phyloP scores from a whole-genome alignment of 805 yeast species.

The Teunomyces tritomae region DNA sequence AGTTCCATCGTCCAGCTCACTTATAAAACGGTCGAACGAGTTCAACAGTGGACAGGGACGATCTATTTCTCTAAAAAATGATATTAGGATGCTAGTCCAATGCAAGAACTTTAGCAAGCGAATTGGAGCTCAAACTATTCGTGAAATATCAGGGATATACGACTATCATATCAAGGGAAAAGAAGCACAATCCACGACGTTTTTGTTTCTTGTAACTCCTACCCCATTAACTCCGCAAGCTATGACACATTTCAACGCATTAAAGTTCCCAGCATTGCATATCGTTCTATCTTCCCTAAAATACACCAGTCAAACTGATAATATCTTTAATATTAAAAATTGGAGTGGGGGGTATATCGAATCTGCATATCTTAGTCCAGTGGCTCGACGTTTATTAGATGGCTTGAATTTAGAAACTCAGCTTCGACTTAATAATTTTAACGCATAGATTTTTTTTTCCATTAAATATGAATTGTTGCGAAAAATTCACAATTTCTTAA shows the following conservation, averaged over 20 bases:
- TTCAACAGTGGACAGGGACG: conserved; percentile 5
- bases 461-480: not conserved
- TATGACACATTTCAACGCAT: conserved; percentile 41
- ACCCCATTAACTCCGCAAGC: conserved; percentile 48
- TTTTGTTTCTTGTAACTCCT: conserved; percentile 47
- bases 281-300: conserved; percentile 36
- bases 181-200: conserved; percentile 17
- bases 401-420: conserved; percentile 30
- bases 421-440: conserved; percentile 8
- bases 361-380: conserved; percentile 36
- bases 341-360: conserved; percentile 39
- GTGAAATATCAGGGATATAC: conserved; percentile 56
- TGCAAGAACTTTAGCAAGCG: conserved; percentile 49
- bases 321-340: conserved; percentile 30
- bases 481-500: not conserved
- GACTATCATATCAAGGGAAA: conserved; percentile 28
- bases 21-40: conserved; percentile 18
- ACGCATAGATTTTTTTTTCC: not conserved
- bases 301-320: conserved; percentile 12
- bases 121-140: conserved; percentile 44
- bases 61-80: conserved; percentile 21
- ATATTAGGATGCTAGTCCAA: conserved; percentile 48
- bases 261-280: conserved; percentile 46
- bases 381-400: conserved; percentile 31
- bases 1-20: conserved; percentile 8